These are phyloP conservation scores for Casuarina equisetifolia DNA, from an alignment of 306 rosid genomes.

Conservation along the genomic window DNA sequence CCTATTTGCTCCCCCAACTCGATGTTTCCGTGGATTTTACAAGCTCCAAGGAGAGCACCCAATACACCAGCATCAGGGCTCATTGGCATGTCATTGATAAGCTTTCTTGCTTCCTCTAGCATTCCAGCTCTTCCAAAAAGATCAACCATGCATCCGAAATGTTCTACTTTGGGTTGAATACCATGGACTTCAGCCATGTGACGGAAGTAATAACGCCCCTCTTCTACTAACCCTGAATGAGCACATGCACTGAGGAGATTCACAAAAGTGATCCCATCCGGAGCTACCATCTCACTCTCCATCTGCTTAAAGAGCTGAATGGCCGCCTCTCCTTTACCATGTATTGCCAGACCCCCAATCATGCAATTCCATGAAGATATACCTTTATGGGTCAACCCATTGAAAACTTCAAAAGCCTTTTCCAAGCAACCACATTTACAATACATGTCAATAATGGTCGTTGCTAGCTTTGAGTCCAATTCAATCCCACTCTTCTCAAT, in stretches of 20 bases:
- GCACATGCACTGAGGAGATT: conserved; percentile 42
- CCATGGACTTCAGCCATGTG: conserved; percentile 31
- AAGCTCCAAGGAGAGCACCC: conserved; percentile 77
- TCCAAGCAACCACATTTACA: conserved; percentile 68
- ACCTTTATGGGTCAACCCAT: conserved; percentile 36
- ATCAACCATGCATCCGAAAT: conserved; percentile 70
- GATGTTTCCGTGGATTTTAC: conserved; percentile 55
- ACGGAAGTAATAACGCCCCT: conserved; percentile 35
- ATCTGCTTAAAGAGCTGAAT: conserved; percentile 33
- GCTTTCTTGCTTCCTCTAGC: conserved; percentile 51
- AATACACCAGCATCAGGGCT: conserved; percentile 53
- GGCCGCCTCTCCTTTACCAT: conserved; percentile 55
- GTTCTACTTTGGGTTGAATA: conserved; percentile 50
- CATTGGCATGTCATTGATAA: conserved; percentile 51
- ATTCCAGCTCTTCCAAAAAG: conserved; percentile 58
- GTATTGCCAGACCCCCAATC: conserved; percentile 79
- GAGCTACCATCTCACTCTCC: conserved; percentile 23
- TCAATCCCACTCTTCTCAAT: conserved; percentile 46
- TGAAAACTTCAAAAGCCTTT: conserved; percentile 50
- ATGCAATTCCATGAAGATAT: conserved; percentile 64
- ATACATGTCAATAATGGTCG: conserved; percentile 65
- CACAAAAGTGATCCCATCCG: conserved; percentile 37
- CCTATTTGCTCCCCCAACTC: conserved; percentile 60
- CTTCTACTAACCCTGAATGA: conserved; percentile 37
- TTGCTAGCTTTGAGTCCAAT: conserved; percentile 57